A percentile compares a stretch with the other conserved stretches of the same genome.
These are phyloP conservation scores for Dioszegia crocea DNA, from an alignment of 768 basidiomycete species.

Conservation along the genomic window DNA sequence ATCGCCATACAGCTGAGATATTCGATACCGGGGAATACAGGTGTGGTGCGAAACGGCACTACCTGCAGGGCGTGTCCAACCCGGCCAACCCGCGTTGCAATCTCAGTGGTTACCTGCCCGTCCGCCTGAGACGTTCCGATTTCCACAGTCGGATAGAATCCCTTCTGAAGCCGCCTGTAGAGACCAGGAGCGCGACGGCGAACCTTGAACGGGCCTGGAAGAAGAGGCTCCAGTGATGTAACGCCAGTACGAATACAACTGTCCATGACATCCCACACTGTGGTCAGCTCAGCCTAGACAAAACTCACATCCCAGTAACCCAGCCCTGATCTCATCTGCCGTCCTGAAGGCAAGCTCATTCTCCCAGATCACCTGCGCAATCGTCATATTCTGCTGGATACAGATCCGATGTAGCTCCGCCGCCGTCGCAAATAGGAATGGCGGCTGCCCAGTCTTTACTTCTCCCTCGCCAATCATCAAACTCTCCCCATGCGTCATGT, in stretches of 20 bases:
- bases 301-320: constrained; percentile 22
- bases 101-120: background rate
- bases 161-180: constrained; percentile 84
- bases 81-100: constrained; percentile 57
- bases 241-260: constrained; percentile 82
- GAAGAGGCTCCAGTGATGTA: constrained; percentile 66
- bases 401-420: constrained; percentile 35
- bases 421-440: constrained; percentile 53
- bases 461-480: background rate
- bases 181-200: constrained; percentile 80
- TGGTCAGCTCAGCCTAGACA: background rate
- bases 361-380: constrained; percentile 36
- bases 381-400: constrained; percentile 34
- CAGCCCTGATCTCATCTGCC: constrained; percentile 20
- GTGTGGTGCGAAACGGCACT: constrained; percentile 56
- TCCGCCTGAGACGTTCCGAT: too few relatives aligned
- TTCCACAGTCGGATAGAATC: constrained; percentile 53
- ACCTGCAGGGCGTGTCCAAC: constrained; percentile 75
- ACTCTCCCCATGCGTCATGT: constrained; percentile 25
- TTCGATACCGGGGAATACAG: constrained; percentile 87
- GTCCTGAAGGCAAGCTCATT: constrained; percentile 32
- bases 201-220: constrained; percentile 79
- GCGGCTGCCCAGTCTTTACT: constrained; percentile 56
- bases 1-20: constrained; percentile 91
- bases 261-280: constrained; percentile 82